phyloP scores from a whole-genome alignment of 768 basidiomycete genomes.

The Daedaleopsis nitida region DNA sequence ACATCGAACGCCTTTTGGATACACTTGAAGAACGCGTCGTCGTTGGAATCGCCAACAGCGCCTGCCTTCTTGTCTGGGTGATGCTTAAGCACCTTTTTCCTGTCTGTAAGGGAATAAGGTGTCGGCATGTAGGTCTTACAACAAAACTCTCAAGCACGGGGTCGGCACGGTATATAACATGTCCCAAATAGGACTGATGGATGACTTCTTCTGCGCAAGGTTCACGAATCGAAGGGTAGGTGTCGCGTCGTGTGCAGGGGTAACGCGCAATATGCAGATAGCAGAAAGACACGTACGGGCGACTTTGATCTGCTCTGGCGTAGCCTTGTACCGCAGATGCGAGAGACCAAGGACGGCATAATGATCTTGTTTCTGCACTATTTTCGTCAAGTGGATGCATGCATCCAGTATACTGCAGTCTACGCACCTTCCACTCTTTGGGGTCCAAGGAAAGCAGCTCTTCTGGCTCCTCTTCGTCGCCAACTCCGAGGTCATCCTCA shows the following conservation, averaged over 20 bases:
- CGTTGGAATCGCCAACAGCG: conserved; percentile 80
- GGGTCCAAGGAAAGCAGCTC: conserved; percentile 80
- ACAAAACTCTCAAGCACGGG: too few relatives aligned
- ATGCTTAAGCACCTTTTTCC: conserved; percentile 98
- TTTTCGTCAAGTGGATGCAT: not conserved
- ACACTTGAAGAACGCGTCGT: conserved; percentile 99
- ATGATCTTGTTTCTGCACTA: conserved; percentile 91
- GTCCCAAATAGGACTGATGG: not conserved
- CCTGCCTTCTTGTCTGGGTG: conserved; percentile 96
- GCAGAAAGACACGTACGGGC: conserved; percentile 67
- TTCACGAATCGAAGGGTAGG: not conserved
- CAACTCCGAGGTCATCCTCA: conserved; percentile 90
- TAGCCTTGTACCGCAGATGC: conserved; percentile 84
- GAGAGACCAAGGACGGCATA: conserved; percentile 96
- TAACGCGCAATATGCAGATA: not conserved
- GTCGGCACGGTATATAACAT: too few relatives aligned
- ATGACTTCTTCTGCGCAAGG: not conserved
- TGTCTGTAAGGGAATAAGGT: conserved; percentile 57
- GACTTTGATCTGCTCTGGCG: conserved; percentile 90
- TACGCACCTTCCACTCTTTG: conserved; percentile 95
- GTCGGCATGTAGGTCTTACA: not conserved
- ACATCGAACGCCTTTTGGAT: conserved; percentile 98
- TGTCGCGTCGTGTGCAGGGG: not conserved
- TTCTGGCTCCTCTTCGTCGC: conserved; percentile 81
- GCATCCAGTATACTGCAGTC: too few relatives aligned